phyloP scores from a whole-genome alignment of 257 asterid genomes.

The Petrea volubilis region DNA sequence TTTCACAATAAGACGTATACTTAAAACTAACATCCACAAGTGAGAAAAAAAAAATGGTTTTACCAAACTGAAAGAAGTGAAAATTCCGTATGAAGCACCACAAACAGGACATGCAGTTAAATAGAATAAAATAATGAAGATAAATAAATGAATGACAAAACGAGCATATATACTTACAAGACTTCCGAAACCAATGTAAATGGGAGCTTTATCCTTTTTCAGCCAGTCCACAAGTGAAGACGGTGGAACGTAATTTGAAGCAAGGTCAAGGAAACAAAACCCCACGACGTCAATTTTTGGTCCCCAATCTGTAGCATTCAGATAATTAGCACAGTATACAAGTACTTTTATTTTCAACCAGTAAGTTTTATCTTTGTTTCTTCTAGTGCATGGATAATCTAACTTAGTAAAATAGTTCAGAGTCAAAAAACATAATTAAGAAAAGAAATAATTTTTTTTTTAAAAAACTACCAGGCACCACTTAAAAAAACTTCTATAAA shows the following conservation, averaged over 20 bases:
- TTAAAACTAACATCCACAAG: not conserved
- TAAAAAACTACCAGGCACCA: too few species aligned
- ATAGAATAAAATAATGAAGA: too few species aligned
- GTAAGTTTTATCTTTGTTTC: not conserved
- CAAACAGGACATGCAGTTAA: too few species aligned
- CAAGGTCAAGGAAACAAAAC: conserved; percentile 91
- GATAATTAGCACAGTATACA: conserved; percentile 10
- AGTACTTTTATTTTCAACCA: not conserved
- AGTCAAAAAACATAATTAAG: too few species aligned
- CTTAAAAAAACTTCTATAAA: too few species aligned
- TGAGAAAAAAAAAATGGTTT: not conserved
- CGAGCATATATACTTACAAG: conserved; percentile 59
- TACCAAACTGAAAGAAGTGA: not conserved
- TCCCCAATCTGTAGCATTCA: conserved; percentile 79
- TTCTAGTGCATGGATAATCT: not conserved
- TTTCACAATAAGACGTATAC: not conserved
- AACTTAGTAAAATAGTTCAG: too few species aligned
- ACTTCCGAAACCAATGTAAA: conserved; percentile 94
- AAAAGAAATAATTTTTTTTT: too few species aligned
- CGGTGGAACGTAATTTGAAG: conserved; percentile 79
- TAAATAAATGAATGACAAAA: not conserved
- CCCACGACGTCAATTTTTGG: conserved; percentile 90
- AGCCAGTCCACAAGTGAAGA: conserved; percentile 79
- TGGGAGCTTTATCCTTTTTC: conserved; percentile 66
- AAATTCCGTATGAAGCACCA: not conserved